Conservation (phyloP, 805 yeast genomes). For the Sugiyamaella mastotermitis region DNA sequence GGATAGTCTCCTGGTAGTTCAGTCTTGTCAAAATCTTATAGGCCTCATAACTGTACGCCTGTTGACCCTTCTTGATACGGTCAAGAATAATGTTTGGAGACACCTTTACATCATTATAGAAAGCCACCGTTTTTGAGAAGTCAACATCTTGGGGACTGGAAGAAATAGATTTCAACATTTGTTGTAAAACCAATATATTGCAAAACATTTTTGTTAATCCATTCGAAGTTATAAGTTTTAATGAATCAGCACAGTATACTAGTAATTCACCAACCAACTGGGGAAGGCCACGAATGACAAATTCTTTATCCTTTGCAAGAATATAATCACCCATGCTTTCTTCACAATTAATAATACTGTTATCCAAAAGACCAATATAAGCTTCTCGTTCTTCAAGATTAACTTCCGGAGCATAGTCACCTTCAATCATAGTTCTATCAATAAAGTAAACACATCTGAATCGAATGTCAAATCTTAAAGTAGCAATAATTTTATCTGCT, state of each 20-base stretch:
- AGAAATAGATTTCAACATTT: slow-evolving; percentile 56
- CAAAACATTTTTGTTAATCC: slow-evolving; percentile 56
- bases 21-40: slow-evolving; percentile 47
- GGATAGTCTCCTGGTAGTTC: slow-evolving; percentile 37
- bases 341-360: slow-evolving; percentile 42
- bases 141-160: slow-evolving; percentile 46
- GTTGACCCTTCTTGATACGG: slow-evolving; percentile 30
- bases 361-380: slow-evolving; percentile 45
- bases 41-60: slow-evolving; percentile 40
- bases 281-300: slow-evolving; percentile 45
- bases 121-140: slow-evolving; percentile 46
- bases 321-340: slow-evolving; percentile 35
- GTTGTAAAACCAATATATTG: slow-evolving; percentile 63
- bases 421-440: slow-evolving; percentile 41
- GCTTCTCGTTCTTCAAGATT: slow-evolving; percentile 59
- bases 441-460: slow-evolving; percentile 48
- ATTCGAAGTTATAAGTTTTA: slow-evolving; percentile 45
- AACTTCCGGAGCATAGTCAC: slow-evolving; percentile 45
- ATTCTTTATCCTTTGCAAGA: slow-evolving; percentile 25
- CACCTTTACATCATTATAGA: slow-evolving; percentile 49
- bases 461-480: slow-evolving; percentile 54
- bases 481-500: slow-evolving; percentile 29
- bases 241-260: slow-evolving; percentile 45
- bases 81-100: slow-evolving; percentile 43
- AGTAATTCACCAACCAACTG: slow-evolving; percentile 45